Conservation (phyloP, 306 rosid species). For the Nissolia schottii region DNA sequence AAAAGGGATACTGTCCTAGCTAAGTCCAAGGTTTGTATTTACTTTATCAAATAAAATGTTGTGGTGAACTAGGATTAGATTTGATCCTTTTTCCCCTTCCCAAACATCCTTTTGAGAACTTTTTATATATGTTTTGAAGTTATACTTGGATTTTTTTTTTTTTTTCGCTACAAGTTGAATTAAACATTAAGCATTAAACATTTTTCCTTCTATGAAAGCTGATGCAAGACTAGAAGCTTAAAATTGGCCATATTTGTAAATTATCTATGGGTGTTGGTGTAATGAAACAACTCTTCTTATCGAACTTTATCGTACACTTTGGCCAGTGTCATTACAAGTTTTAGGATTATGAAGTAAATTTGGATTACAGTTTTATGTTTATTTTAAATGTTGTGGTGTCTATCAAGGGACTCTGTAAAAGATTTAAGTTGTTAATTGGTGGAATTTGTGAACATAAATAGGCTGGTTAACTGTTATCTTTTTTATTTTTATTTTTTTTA, state of each 20-base stretch:
- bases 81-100: not conserved
- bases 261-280: not conserved
- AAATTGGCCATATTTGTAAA: not conserved
- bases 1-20: constrained; percentile 35
- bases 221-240: not conserved
- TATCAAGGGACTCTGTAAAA: not conserved
- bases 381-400: not conserved
- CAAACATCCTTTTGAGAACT: not conserved
- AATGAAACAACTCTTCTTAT: not conserved
- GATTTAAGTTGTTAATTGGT: not conserved
- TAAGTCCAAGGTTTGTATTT: constrained; percentile 58
- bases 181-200: not conserved
- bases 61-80: constrained; percentile 2
- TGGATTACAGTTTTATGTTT: not conserved
- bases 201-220: not conserved
- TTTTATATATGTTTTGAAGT: constrained; percentile 10
- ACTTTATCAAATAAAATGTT: not conserved
- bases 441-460: not conserved
- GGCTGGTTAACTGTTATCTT: not conserved
- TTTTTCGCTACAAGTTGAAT: not conserved
- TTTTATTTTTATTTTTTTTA: not conserved
- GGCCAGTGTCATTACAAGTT: not conserved
- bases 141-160: not conserved
- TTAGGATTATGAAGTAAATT: not conserved
- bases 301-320: not conserved